Evolutionary conservation across 257 asterid species (phyloP).

Genomic region (Knoxia roxburghii): DNA sequence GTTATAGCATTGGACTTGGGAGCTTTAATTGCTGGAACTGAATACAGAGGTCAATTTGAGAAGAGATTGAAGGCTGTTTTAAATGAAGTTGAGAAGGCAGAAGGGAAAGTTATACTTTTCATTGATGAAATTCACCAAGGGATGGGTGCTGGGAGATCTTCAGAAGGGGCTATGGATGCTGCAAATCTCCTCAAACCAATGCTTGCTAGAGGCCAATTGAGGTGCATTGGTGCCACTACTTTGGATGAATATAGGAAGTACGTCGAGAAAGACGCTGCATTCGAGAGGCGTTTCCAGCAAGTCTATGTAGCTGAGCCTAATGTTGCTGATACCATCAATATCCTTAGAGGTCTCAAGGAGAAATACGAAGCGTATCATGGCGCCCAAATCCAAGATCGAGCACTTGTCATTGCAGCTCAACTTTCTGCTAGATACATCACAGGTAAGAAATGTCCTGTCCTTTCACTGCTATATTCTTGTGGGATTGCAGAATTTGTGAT

Average conservation of each 20-base stretch:
- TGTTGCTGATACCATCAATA: conserved; percentile 26
- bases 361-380: conserved; percentile 33
- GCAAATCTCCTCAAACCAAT: conserved; percentile 33
- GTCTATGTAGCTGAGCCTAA: conserved; percentile 37
- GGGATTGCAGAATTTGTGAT: background rate
- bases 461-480: too few relatives aligned
- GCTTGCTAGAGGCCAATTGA: conserved; percentile 32
- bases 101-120: conserved; percentile 31
- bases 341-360: conserved; percentile 33
- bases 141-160: conserved; percentile 27
- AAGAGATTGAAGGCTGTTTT: conserved; percentile 26
- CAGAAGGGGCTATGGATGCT: conserved; percentile 35
- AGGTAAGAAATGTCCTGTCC: conserved; percentile 4
- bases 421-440: conserved; percentile 31
- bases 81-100: conserved; percentile 28
- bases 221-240: conserved; percentile 39
- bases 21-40: conserved; percentile 30
- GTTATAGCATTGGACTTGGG: conserved; percentile 32
- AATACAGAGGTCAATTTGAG: conserved; percentile 34
- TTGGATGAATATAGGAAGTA: conserved; percentile 28
- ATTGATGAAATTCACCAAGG: conserved; percentile 35
- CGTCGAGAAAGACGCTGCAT: conserved; percentile 40
- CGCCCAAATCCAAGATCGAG: conserved; percentile 26
- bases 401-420: conserved; percentile 34
- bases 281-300: conserved; percentile 35